phyloP scores from a whole-genome alignment of 106 monocot genomes.

The Triglochin maritima region DNA sequence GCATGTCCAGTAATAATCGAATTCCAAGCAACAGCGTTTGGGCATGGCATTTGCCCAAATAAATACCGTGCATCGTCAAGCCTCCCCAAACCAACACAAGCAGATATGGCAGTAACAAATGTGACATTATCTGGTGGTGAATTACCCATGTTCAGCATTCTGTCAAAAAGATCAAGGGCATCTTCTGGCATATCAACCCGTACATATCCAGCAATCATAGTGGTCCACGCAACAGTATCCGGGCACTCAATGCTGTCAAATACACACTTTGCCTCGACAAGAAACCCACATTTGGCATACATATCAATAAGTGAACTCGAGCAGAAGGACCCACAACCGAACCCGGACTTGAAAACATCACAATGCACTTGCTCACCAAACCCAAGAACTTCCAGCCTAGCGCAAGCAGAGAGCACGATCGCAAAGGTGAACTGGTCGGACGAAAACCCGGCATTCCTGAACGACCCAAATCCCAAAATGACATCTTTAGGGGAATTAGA shows the following conservation, averaged over 20 bases:
- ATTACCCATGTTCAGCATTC: conserved; percentile 26
- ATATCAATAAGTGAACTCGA: conserved; percentile 46
- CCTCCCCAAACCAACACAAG: conserved; percentile 34
- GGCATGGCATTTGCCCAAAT: conserved; percentile 25
- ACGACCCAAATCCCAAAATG: conserved; percentile 9
- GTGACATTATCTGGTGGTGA: conserved; percentile 32
- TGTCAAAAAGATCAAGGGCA: conserved; percentile 36
- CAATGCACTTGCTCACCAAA: conserved; percentile 31
- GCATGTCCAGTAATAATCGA: conserved; percentile 45
- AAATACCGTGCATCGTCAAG: conserved; percentile 33
- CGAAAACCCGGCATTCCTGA: conserved; percentile 11
- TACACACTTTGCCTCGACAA: conserved; percentile 35
- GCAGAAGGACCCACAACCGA: conserved; percentile 29
- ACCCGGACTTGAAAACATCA: conserved; percentile 32
- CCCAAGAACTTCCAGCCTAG: conserved; percentile 11
- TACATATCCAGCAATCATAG: conserved; percentile 60
- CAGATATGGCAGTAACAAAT: conserved; percentile 36
- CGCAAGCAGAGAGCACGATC: conserved; percentile 34
- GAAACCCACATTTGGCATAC: conserved; percentile 37
- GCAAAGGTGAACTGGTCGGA: conserved; percentile 48
- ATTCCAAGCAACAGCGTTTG: conserved; percentile 49
- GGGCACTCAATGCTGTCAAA: conserved; percentile 33
- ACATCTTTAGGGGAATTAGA: conserved; percentile 18
- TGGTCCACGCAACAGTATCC: conserved; percentile 54
- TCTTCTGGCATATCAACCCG: conserved; percentile 22